Percentiles rank a stretch among this genome's conserved stretches.
Conservation (phyloP, 2,329 filamentous ascomycete genomes). For the Phaeosphaeriaceae sp. region DNA sequence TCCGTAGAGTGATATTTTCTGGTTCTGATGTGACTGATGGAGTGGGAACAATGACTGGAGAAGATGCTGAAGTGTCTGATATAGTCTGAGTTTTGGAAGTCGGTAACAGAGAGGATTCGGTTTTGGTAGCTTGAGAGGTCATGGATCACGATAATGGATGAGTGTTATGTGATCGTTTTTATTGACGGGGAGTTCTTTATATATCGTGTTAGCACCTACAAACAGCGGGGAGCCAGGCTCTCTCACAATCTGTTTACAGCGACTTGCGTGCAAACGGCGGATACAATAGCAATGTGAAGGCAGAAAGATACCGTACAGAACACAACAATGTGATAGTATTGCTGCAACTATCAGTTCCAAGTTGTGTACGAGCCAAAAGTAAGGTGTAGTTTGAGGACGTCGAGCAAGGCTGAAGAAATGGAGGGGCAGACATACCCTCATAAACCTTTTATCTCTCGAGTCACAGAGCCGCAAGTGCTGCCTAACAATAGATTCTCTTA, state of each 20-base stretch:
- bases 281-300: not conserved
- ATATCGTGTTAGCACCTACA: not conserved
- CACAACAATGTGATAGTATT: not conserved
- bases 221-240: not conserved
- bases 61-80: constrained; percentile 31
- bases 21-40: constrained; percentile 30
- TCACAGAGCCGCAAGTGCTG: constrained; percentile 14
- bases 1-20: constrained; percentile 21
- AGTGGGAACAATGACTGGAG: constrained; percentile 32
- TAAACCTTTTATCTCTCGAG: constrained; percentile 10
- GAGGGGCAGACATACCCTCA: constrained; percentile 9
- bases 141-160: constrained; percentile 15
- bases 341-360: not conserved
- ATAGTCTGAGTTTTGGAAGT: constrained; percentile 16
- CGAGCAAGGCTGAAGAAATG: constrained; percentile 1
- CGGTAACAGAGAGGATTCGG: constrained; percentile 9
- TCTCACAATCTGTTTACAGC: not conserved
- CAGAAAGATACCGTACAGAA: not conserved
- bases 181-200: not conserved
- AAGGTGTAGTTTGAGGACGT: not conserved
- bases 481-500: constrained; percentile 5
- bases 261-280: not conserved
- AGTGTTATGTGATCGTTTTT: not conserved
- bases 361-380: not conserved
- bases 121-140: constrained; percentile 24